Evolutionary conservation across 2,329 filamentous ascomycete species (phyloP).

Genomic region (Xylariaceae sp.): DNA sequence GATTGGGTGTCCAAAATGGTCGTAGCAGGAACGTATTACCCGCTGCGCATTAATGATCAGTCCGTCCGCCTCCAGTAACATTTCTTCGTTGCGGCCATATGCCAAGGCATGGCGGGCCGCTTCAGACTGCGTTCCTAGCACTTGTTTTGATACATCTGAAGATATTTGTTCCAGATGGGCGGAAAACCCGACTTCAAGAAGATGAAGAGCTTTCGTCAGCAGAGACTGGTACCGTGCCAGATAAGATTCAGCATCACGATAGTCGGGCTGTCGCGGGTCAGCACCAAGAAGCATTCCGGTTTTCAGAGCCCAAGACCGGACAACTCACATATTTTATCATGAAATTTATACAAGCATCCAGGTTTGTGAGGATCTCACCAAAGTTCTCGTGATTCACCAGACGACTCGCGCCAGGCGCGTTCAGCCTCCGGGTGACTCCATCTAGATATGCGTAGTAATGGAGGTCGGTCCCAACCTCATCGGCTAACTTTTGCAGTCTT

Average conservation of each 20-base stretch:
- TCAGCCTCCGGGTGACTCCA: constrained; percentile 80
- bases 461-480: constrained; percentile 83
- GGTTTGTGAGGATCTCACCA: constrained; percentile 77
- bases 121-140: constrained; percentile 53
- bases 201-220: constrained; percentile 61
- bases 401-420: constrained; percentile 83
- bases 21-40: constrained; percentile 49
- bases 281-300: not conserved
- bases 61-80: constrained; percentile 53
- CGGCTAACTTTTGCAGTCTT: constrained; percentile 71
- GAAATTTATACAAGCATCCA: constrained; percentile 88
- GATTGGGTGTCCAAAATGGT: constrained; percentile 46
- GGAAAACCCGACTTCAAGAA: constrained; percentile 56
- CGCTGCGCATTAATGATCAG: constrained; percentile 54
- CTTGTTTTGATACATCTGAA: constrained; percentile 51
- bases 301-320: not conserved
- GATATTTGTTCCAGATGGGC: constrained; percentile 51
- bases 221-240: constrained; percentile 81
- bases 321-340: constrained; percentile 76
- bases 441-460: constrained; percentile 94
- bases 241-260: constrained; percentile 84
- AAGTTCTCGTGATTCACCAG: constrained; percentile 82
- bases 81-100: constrained; percentile 57
- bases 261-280: constrained; percentile 56
- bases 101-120: constrained; percentile 56